Conservation (phyloP, 1,284 basidiomycete genomes). For the Pyrrhoderma noxium region DNA sequence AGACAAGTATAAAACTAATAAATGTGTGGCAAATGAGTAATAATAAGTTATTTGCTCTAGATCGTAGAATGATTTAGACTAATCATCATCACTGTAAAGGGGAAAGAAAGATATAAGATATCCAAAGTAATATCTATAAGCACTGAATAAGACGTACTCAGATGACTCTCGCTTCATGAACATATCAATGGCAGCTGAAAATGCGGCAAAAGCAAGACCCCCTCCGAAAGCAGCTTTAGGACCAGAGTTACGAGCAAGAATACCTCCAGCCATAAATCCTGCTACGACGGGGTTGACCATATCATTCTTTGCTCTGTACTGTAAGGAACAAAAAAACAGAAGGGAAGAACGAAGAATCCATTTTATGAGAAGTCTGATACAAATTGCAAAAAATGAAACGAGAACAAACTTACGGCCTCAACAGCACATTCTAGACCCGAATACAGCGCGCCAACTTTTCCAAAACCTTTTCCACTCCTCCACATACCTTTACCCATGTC, state of each 20-base stretch:
- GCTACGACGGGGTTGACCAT: constrained; percentile 75
- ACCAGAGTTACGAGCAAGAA: constrained; percentile 80
- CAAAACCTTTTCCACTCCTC: constrained; percentile 86
- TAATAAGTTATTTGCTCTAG: background rate
- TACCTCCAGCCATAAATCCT: constrained; percentile 70
- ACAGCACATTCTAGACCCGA: constrained; percentile 94
- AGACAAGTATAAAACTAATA: no score
- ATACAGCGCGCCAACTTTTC: constrained; percentile 90
- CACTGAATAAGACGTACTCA: no score
- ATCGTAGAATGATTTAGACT: background rate
- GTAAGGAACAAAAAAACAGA: constrained; percentile 7
- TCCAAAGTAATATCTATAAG: no score
- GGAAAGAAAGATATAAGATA: no score
- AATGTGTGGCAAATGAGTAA: no score
- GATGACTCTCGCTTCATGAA: constrained; percentile 79
- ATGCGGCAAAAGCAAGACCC: constrained; percentile 84
- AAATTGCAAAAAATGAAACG: background rate
- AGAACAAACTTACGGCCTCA: constrained; percentile 72
- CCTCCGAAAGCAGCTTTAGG: constrained; percentile 78
- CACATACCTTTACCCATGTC: constrained; percentile 96
- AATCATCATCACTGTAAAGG: background rate
- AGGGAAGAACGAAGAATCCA: constrained; percentile 5
- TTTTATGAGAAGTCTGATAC: constrained; percentile 2
- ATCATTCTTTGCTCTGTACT: constrained; percentile 97
- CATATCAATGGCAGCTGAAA: constrained; percentile 82